phyloP scores from a whole-genome alignment of 2,329 filamentous ascomycete genomes.

The Aspergillus sergii region DNA sequence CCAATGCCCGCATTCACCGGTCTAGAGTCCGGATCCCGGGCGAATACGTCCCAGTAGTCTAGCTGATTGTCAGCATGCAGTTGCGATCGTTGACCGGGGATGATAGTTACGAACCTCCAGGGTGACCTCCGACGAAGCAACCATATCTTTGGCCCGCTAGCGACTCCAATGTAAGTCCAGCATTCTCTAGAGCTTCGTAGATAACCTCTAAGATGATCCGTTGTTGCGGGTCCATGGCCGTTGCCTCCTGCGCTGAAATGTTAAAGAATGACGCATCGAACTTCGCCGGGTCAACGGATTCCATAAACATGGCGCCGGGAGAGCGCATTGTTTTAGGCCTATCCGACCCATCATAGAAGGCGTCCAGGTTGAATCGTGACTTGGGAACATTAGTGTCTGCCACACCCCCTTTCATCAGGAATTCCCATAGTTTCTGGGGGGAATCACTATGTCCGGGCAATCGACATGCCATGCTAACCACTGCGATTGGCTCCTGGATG shows the following conservation, averaged over 20 bases:
- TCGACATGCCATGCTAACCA: conserved; percentile 12
- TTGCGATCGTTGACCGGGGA: fast-evolving
- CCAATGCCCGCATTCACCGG: conserved; percentile 2
- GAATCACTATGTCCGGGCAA: conserved; percentile 11
- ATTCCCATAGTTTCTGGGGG: conserved; percentile 12
- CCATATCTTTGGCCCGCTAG: conserved; percentile 8
- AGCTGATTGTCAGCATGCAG: neutral
- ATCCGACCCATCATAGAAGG: conserved; percentile 11
- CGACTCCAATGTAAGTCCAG: conserved; percentile 7
- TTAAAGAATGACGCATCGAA: conserved; percentile 19
- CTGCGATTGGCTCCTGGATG: conserved; percentile 14
- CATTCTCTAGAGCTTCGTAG: conserved; percentile 14
- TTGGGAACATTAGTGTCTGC: conserved; percentile 3
- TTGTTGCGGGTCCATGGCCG: conserved; percentile 18
- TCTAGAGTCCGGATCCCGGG: conserved; percentile 5
- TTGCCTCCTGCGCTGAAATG: conserved; percentile 14
- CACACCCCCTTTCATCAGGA: conserved; percentile 10
- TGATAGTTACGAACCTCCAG: neutral
- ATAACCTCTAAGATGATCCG: conserved; percentile 11
- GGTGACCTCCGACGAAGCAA: conserved; percentile 11
- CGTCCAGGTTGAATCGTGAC: conserved; percentile 7
- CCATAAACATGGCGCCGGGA: conserved; percentile 15
- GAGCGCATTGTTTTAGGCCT: conserved; percentile 10
- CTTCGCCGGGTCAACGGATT: conserved; percentile 9
- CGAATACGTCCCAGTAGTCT: conserved; percentile 8